Evolutionary conservation across 331 rosid genomes (phyloP).

Genomic region (Ulmus americana): DNA sequence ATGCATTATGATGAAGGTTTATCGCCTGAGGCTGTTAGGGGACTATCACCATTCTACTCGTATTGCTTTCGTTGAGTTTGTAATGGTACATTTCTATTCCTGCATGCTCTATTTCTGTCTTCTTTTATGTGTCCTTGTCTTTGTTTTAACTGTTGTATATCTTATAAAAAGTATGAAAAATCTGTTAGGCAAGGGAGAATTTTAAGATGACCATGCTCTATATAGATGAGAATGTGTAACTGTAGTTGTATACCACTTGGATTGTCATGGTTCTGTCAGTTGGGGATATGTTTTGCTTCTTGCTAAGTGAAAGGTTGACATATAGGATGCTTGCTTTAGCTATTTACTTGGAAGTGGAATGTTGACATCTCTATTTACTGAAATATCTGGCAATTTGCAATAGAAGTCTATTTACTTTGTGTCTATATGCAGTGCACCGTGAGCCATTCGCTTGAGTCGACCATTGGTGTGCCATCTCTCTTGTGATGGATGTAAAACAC

Average conservation of each 20-base stretch:
- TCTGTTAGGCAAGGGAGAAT: background rate
- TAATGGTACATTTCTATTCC: conserved; percentile 28
- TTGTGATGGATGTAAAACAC: background rate
- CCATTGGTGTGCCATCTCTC: background rate
- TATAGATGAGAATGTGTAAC: no score
- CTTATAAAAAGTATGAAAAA: background rate
- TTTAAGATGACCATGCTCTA: background rate
- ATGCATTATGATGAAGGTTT: conserved; percentile 31
- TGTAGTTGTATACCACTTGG: no score
- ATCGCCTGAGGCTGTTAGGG: conserved; percentile 48
- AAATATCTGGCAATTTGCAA: no score
- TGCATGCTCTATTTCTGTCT: background rate
- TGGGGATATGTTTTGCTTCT: background rate
- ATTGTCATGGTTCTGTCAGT: no score
- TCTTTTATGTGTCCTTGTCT: background rate
- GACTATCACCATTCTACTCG: conserved; percentile 53
- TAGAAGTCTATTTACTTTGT: no score
- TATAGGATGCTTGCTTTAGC: background rate
- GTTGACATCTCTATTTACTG: no score
- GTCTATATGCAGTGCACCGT: background rate
- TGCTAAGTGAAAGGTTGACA: background rate
- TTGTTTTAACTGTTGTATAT: background rate
- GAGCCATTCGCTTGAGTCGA: background rate
- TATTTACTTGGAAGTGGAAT: background rate
- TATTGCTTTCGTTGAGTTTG: conserved; percentile 50